phyloP scores from a whole-genome alignment of 768 basidiomycete genomes.

The Daedalea quercina region DNA sequence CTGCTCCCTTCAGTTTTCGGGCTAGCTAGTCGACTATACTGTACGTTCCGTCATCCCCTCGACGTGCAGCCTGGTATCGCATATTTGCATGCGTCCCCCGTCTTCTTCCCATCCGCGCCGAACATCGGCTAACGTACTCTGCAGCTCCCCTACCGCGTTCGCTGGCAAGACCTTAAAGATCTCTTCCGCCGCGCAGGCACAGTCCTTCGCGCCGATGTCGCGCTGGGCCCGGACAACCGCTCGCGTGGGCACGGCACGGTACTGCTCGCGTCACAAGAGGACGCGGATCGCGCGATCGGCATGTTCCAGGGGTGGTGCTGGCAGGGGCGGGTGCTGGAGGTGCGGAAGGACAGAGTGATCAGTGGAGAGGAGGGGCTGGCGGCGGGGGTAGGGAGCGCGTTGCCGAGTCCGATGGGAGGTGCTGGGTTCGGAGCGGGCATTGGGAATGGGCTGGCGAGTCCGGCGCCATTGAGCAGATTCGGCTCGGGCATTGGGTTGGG shows the following conservation, averaged over 20 bases:
- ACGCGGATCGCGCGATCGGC: slow-evolving; percentile 90
- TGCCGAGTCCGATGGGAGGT: background rate
- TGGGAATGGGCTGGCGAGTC: background rate
- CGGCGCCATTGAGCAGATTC: slow-evolving; percentile 9
- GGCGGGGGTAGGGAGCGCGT: background rate
- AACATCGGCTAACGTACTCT: background rate
- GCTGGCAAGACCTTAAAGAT: slow-evolving; percentile 99
- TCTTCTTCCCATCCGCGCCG: too few species aligned
- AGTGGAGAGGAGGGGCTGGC: background rate
- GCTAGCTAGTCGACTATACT: too few species aligned
- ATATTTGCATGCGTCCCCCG: too few species aligned
- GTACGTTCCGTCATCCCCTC: too few species aligned
- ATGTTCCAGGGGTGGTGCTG: slow-evolving; percentile 94
- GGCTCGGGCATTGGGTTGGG: slow-evolving; percentile 2
- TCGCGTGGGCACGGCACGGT: slow-evolving; percentile 94
- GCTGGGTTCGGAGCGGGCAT: background rate
- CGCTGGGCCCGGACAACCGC: slow-evolving; percentile 75
- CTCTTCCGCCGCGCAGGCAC: slow-evolving; percentile 92
- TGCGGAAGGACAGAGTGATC: slow-evolving; percentile 74
- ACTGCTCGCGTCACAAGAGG: slow-evolving; percentile 88
- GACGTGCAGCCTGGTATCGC: too few species aligned
- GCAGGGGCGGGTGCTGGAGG: slow-evolving; percentile 90
- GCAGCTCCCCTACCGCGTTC: slow-evolving; percentile 91
- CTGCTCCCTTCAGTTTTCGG: too few species aligned
- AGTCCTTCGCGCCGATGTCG: slow-evolving; percentile 44